Base-by-base conservation (phyloP, 2,329 filamentous ascomycete genomes). In the Cytospora chrysosperma region DNA sequence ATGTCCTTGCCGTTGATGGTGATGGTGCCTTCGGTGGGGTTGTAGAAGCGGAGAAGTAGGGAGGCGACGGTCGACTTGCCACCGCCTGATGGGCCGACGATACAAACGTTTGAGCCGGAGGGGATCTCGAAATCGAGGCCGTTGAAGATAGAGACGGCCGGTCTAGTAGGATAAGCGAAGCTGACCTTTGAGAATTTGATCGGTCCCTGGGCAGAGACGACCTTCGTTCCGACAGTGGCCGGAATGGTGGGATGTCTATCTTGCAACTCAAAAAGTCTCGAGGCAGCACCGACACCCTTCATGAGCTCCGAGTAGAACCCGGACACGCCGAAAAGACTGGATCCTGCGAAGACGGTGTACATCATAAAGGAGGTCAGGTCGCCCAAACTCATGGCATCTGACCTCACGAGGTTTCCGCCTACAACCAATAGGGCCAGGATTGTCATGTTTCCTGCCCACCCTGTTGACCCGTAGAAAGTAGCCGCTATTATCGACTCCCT, bases 241-340 rank as follows among this genome's bases (percentile, higher is more conserved):
- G 89, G 89, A 66, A 98, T 96, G 2, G 88, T 89, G 0, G 93
- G 91, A 64, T 91, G 82, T 67, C 95, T 88, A 75, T 99, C 95
- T 74, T 98, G 93, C 7, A 99, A 84, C 73, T 99, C 95, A 72
- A 99, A 99, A 1, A 99, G 82, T 65, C 95, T 90, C 72, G 90
- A 96, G n/a, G 95, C 95, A 50, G 95, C 95, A 71, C 96, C 95
- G 4, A 97, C 94, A 50, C 96, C 96, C 76, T 99, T 99, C 95
- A 99, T 99, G 66, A 99, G 83, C 74, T 99, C 95, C 0, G 93
- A 97, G 77, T 97, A 99, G 78, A 99, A 99, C 62, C 91, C 92
- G 4, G 93, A 97, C 1, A 99, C 81, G 4, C 95, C 95, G 70
- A 98, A 97, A 67, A 99, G 85, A 76, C 92, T 96, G 56, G 91